Base-by-base conservation (phyloP, 140 eudicot species). In the Anethum foeniculum region DNA sequence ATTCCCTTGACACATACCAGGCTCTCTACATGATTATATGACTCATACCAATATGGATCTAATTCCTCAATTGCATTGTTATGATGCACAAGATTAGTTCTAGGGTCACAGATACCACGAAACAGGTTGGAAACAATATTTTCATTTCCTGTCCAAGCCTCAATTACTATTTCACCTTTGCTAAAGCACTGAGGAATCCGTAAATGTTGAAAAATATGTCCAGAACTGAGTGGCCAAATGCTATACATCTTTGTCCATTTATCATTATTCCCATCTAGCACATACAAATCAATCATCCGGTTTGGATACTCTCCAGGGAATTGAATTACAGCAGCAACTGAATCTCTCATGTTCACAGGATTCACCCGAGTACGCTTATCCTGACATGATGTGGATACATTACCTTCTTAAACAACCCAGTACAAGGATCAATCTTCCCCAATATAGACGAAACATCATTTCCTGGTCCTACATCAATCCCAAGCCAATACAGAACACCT, bases 371-470 rank as follows among this genome's bases (percentile, higher is more conserved):
- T 69, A 34, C n/a, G 16, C 43, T 15, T 6, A 34, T 32, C 46
- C 3, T 1, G 75, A 69, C 3, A 34, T 34, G 38, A 2, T 3
- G 3, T 1, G 43, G 75, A 38, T 34, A 69, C 39, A 16, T 16
- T 1, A 69, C 44, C 4, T 30, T 16, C 47, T 30, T 32, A 69
- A 3, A 69, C 23, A 69, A 13, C 39, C 43, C 75, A 3, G 23
- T 28, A 34, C 0, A 5, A 14, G 44, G 23, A 30, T 69, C 43
- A 69, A 69, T 13, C 4, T 10, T 30, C 12, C 41, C 75, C 47
- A 69, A 34, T 0, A 13, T 1, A 10, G 2, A 3, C 7, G 12
- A 21, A 10, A 5, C 0, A 0, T 0, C 38, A n/a, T 14, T 0
- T 64, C 1, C 25, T 27, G 4, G 12, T 19, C 16, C 9, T 58